Percentiles rank a stretch among this genome's conserved stretches.
Conservation (phyloP, 306 rosid species). For the Fragaria vesca region DNA sequence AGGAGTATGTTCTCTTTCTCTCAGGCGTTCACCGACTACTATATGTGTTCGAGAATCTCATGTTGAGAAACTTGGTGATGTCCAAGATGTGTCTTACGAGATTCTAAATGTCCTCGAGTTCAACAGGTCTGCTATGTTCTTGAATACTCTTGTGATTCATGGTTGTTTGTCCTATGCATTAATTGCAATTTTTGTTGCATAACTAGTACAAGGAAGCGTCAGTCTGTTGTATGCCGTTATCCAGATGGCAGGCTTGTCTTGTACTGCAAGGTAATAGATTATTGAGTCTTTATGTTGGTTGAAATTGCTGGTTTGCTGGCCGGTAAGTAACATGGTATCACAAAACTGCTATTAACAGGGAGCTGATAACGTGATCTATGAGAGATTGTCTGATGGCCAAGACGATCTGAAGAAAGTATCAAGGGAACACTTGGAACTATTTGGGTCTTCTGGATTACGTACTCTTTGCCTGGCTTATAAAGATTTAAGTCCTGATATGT, state of each 20-base stretch:
- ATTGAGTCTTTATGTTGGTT: conserved; percentile 20
- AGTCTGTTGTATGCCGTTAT: conserved; percentile 93
- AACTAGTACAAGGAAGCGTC: conserved; percentile 93
- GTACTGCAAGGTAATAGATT: conserved; percentile 87
- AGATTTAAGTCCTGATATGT: conserved; percentile 66
- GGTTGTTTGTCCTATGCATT: conserved; percentile 20
- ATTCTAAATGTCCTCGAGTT: conserved; percentile 94
- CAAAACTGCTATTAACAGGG: conserved; percentile 65
- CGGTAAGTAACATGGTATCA: conserved; percentile 28
- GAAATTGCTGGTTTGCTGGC: conserved; percentile 25
- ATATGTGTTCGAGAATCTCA: conserved; percentile 92
- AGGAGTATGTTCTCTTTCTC: conserved; percentile 27
- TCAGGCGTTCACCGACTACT: conserved; percentile 88
- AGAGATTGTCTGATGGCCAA: conserved; percentile 65
- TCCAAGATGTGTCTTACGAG: conserved; percentile 76
- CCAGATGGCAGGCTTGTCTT: conserved; percentile 90
- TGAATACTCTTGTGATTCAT: conserved; percentile 8
- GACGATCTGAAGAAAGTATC: conserved; percentile 61
- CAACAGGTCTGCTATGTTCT: conserved; percentile 58
- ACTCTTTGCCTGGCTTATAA: conserved; percentile 92
- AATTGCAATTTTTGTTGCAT: conserved; percentile 27
- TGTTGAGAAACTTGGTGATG: conserved; percentile 72
- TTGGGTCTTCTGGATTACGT: conserved; percentile 87
- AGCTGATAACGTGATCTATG: conserved; percentile 87
- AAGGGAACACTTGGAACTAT: conserved; percentile 75